Evolutionary conservation across 345 rosid genomes (phyloP), one percentile per base, ranked within the genome.

Genomic region (Citrus maxima): DNA sequence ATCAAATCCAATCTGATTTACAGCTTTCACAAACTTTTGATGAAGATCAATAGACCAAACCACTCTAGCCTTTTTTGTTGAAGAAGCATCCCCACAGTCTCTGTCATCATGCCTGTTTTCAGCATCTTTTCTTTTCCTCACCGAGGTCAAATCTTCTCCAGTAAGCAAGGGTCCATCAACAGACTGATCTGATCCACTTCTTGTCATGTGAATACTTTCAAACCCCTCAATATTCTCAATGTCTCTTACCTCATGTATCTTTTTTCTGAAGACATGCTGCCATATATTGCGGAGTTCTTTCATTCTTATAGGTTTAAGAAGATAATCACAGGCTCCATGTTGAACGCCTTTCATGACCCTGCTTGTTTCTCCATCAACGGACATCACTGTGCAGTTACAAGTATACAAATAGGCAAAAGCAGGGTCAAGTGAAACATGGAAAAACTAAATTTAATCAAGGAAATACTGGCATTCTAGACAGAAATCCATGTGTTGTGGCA

Each of bases 241-340:
- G 72, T 91, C 97, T 83, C 91, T 88, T 30, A 89, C 88, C 84
- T 93, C 97, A 19, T 90, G 90, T 70, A 95, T 92, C 85, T 86
- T 92, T 84, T 93, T 96, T 74, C 98, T 83, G 7, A 92, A 81
- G 7, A 96, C 99, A 68, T 96, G 99, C 76, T 96, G 99, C 99
- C 99, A 96, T 81, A 96, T 96, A 78, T 93, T 96, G 75, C 92
- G 87, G n/a, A 93, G 95, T 74, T 93, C 99, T 81, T 96, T 96
- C 98, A 96, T 93, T 72, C 98, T 70, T 82, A 96, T 96, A 1
- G 99, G 97, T 90, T 96, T 95, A 22, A 95, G 93, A 54, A 95
- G 95, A 84, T 95, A 93, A 86, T 95, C 99, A 59, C 99, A 95
- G 1, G 99, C 98, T 38, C 98, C 98, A 14, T 95, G 99, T 61